Evolutionary conservation across 306 rosid genomes (phyloP).

Genomic region (Citrullus colocynthis): DNA sequence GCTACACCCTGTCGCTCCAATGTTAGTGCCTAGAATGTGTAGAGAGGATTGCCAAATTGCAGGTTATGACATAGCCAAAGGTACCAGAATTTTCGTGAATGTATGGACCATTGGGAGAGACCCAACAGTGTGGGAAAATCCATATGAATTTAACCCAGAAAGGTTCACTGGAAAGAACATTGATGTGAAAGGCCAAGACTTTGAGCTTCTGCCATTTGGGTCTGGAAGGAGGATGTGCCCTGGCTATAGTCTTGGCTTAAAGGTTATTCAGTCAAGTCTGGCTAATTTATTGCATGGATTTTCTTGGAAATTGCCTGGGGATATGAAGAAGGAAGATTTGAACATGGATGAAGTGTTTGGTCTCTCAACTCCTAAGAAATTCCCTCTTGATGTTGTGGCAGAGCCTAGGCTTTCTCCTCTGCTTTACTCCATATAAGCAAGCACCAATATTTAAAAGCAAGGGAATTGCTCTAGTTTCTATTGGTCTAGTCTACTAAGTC

Average conservation of each 20-base stretch:
- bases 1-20: neutral
- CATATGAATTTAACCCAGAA: neutral
- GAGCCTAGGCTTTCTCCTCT: neutral
- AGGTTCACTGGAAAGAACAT: neutral
- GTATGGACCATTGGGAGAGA: constrained; percentile 5
- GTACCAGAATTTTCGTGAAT: neutral
- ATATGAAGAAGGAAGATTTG: neutral
- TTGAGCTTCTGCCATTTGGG: constrained; percentile 2
- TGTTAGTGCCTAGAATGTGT: neutral
- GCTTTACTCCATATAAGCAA: neutral
- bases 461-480: too few species aligned
- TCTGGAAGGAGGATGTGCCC: neutral
- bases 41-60: neutral
- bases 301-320: neutral
- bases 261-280: neutral
- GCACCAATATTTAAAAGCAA: too few species aligned
- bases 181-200: neutral
- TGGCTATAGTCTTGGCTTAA: neutral
- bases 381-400: neutral
- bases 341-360: neutral
- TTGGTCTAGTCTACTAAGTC: too few species aligned
- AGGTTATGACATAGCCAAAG: neutral
- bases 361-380: neutral
- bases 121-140: neutral
- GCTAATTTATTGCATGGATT: neutral